A percentile compares a stretch with the other conserved stretches of the same genome.
Conservation (phyloP, 2,329 filamentous ascomycete species). For the Botrytis tulipae region DNA sequence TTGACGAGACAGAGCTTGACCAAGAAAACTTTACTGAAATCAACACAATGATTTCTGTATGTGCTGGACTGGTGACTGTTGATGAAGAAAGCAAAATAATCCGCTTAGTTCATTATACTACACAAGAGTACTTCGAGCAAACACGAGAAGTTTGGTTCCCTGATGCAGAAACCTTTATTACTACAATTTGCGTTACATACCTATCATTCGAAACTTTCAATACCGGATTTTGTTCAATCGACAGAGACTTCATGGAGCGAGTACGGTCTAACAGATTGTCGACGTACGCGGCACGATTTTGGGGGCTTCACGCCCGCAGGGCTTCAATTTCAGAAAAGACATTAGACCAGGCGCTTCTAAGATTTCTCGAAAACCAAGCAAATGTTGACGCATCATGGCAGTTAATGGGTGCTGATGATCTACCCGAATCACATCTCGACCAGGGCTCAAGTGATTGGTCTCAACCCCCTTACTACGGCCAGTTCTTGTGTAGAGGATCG, state of each 20-base stretch:
- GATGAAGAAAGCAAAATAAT: slow-evolving; percentile 18
- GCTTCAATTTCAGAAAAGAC: neutral
- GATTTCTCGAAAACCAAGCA: neutral
- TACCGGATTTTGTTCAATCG: slow-evolving; percentile 26
- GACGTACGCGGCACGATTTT: neutral
- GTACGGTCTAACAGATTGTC: slow-evolving; percentile 14
- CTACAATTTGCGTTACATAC: slow-evolving; percentile 35
- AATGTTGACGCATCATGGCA: slow-evolving; percentile 1
- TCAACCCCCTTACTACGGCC: no score
- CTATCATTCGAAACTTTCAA: slow-evolving; percentile 35
- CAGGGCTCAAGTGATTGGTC: neutral
- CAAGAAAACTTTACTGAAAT: slow-evolving; percentile 25
- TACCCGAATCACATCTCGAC: fast-evolving
- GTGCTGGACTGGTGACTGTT: slow-evolving; percentile 29
- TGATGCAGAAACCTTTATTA: slow-evolving; percentile 27
- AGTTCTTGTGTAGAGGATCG: neutral
- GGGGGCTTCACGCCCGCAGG: neutral
- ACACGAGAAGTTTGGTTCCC: slow-evolving; percentile 24
- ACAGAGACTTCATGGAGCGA: slow-evolving; percentile 30
- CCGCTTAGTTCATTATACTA: slow-evolving; percentile 36
- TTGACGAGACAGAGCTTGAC: slow-evolving; percentile 36
- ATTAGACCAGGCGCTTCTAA: neutral
- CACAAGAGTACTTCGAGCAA: slow-evolving; percentile 36
- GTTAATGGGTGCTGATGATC: fast-evolving
- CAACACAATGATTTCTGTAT: slow-evolving; percentile 29